phyloP scores from a whole-genome alignment of 192 early-diverging fungal genomes.

The Gorgonomyces haynaldii region DNA sequence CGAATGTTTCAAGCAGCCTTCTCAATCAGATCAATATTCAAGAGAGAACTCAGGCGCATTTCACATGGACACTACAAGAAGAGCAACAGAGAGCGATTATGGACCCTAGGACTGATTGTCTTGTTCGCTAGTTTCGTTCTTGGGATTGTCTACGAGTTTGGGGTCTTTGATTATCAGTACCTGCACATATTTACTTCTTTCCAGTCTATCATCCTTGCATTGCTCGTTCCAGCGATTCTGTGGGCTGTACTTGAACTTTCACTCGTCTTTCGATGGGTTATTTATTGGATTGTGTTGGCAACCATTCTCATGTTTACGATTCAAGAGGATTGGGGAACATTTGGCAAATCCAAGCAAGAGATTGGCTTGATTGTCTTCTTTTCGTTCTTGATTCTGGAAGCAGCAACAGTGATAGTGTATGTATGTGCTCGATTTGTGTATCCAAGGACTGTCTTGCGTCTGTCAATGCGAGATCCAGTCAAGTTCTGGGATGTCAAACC shows the following conservation, averaged over 20 bases:
- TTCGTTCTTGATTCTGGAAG: constrained; percentile 2
- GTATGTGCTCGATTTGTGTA: background rate
- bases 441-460: background rate
- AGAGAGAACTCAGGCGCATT: constrained; percentile 1
- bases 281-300: constrained; percentile 7
- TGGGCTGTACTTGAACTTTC: constrained; percentile 6
- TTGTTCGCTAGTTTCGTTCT: too few species aligned
- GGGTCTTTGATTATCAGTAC: too few species aligned
- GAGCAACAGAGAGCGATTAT: background rate
- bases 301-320: background rate
- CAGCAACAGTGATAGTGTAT: constrained; percentile 3
- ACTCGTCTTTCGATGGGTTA: constrained; percentile 6
- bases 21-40: constrained; percentile 6
- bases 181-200: too few species aligned
- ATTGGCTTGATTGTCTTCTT: background rate
- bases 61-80: constrained; percentile 7
- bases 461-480: background rate
- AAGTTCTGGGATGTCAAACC: constrained; percentile 1
- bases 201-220: too few species aligned
- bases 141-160: too few species aligned
- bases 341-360: background rate
- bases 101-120: background rate
- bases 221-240: background rate
- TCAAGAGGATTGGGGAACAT: background rate
- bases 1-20: constrained; percentile 36